phyloP scores from a whole-genome alignment of 2,329 filamentous ascomycete species.

The Aureobasidium sp. region DNA sequence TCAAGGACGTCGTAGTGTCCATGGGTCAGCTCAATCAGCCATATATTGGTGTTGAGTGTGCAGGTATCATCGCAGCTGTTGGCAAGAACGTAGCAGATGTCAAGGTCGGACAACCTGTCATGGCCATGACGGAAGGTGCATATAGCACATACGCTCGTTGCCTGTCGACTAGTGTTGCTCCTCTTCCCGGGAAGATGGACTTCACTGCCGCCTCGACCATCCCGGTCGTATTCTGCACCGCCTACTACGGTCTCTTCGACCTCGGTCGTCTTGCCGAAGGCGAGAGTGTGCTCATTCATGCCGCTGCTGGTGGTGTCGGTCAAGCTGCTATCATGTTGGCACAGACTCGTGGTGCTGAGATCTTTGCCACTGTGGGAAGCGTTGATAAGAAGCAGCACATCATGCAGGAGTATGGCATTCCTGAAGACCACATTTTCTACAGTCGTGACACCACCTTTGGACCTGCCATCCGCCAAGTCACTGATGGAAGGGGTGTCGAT shows the following conservation, averaged over 20 bases:
- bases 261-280: constrained; percentile 22
- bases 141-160: constrained; percentile 4
- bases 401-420: constrained; percentile 15
- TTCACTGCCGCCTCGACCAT: constrained; percentile 21
- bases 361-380: constrained; percentile 7
- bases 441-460: constrained; percentile 22
- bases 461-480: constrained; percentile 20
- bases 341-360: constrained; percentile 2
- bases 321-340: constrained; percentile 4
- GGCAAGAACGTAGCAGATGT: constrained; percentile 1
- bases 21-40: constrained; percentile 13
- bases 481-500: constrained; percentile 25
- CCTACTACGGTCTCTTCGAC: constrained; percentile 25
- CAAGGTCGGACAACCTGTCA: constrained; percentile 1
- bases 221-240: constrained; percentile 21
- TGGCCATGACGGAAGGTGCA: constrained; percentile 7
- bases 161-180: neutral
- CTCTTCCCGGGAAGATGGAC: constrained; percentile 17
- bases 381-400: constrained; percentile 1
- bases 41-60: constrained; percentile 12
- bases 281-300: constrained; percentile 20
- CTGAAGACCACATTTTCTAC: constrained; percentile 25
- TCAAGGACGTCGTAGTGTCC: constrained; percentile 16
- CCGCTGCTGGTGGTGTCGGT: constrained; percentile 1
- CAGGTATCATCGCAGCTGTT: constrained; percentile 1